phyloP scores from a whole-genome alignment of 2,329 filamentous ascomycete species.

The Alternaria hordeiaustralica region DNA sequence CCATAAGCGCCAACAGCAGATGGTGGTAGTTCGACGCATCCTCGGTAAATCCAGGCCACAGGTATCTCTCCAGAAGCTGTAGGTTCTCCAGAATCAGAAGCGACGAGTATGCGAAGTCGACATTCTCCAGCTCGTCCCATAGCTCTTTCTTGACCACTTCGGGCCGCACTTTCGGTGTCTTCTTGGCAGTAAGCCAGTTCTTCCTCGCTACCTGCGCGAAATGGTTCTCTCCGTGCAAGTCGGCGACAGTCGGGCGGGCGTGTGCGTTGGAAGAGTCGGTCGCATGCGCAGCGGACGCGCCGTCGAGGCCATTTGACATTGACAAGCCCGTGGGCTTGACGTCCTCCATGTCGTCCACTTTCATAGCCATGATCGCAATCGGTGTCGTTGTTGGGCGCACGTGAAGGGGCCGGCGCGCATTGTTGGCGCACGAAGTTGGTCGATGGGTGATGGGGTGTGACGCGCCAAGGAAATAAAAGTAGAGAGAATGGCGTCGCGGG shows the following conservation, averaged over 20 bases:
- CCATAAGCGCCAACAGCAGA: constrained; percentile 81
- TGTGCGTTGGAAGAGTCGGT: constrained; percentile 28
- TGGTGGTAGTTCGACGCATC: constrained; percentile 92
- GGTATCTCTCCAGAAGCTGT: constrained; percentile 87
- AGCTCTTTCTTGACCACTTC: constrained; percentile 86
- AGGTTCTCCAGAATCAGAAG: constrained; percentile 86
- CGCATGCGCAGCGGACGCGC: constrained; percentile 29
- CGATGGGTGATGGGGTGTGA: constrained; percentile 15
- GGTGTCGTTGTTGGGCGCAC: constrained; percentile 14
- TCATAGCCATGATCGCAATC: constrained; percentile 14
- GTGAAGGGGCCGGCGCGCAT: constrained; percentile 30
- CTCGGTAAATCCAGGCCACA: constrained; percentile 93
- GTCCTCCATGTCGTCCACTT: constrained; percentile 33
- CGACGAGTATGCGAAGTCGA: constrained; percentile 77
- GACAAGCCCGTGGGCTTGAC: constrained; percentile 22
- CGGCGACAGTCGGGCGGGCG: constrained; percentile 69
- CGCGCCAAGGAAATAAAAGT: constrained; percentile 42
- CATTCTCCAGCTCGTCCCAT: constrained; percentile 86
- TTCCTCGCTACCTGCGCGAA: constrained; percentile 76
- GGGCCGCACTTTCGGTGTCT: constrained; percentile 71
- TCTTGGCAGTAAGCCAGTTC: constrained; percentile 78
- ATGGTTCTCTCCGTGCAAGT: constrained; percentile 71
- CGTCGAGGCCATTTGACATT: constrained; percentile 18
- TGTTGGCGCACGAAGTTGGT: constrained; percentile 30
- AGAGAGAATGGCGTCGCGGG: constrained; percentile 20